Evolutionary conservation across 2,329 filamentous ascomycete species (phyloP), one percentile per base, ranked within the genome.

Genomic region (Apiospora saccharicola): DNA sequence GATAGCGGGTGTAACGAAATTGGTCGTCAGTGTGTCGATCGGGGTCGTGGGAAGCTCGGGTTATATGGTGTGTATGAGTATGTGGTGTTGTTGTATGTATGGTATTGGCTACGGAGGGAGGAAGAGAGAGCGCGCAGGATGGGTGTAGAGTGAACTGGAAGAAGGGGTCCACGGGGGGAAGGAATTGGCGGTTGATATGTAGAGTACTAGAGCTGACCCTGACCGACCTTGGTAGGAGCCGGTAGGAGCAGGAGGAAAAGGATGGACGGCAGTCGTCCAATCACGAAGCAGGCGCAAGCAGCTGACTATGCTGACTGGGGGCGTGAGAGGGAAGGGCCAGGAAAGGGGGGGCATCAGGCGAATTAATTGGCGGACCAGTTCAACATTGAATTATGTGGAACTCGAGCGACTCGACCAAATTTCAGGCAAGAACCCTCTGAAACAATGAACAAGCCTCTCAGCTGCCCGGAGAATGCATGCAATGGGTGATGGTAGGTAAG

Each of bases 311-410:
- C 34, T 41, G 34, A 64, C 57, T 64, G 57, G 57, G 57, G 53
- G 57, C 26, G 57, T 37, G 57, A n/a, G 57, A 24, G 16, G 30
- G 57, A 37, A 64, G 34, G 57, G 12, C 57, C 57, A 64, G 57
- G 57, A 64, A 64, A 64, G 34, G 57, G 57, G 57, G 57, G 57
- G 57, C 34, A n/a, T 64, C 57, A 41, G 34, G 57, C 57, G 57
- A 41, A 64, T 64, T 64, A 64, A 64, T 64, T 64, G 57, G 57
- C 57, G 57, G 57, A 64, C 57, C 57, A 64, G 57, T 64, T 64
- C 30, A 64, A 64, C 57, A 64, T 64, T 41, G 57, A 64, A 64
- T 64, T 41, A 64, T 64, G 57, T 64, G 67, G 67, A 68, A 47
- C 67, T 47, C 67, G 41, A 68, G n/a, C 44, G 44, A 46, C 26